These are phyloP conservation scores for Rhizopus arrhizus DNA, from an alignment of 371 early-diverging fungal species.

Conservation along the genomic window DNA sequence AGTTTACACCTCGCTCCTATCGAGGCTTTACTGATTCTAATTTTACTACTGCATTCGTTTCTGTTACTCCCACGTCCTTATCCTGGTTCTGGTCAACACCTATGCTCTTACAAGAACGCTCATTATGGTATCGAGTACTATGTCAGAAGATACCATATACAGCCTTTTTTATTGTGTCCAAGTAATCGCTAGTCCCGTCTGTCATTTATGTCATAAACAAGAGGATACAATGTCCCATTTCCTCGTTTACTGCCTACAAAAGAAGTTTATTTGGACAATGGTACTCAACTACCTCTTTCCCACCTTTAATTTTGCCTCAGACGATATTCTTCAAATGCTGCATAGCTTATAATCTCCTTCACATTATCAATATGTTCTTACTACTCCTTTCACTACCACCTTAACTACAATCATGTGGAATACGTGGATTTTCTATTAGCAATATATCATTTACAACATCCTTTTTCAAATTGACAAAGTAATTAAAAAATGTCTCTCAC, in stretches of 20 bases:
- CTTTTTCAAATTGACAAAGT: no score
- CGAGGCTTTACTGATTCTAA: neutral
- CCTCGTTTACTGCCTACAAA: neutral
- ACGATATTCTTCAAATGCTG: neutral
- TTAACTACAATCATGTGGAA: neutral
- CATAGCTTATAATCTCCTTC: neutral
- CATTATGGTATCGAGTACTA: neutral
- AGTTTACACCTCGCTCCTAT: neutral
- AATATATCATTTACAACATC: neutral
- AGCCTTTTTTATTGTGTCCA: neutral
- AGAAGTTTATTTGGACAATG: neutral
- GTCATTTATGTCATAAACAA: neutral
- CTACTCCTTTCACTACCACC: neutral
- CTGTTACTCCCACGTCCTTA: neutral
- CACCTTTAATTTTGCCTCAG: neutral
- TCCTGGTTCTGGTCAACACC: neutral
- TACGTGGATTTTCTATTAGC: neutral
- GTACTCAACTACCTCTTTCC: neutral
- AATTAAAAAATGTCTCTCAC: no score
- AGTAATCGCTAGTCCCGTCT: neutral
- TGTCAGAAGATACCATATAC: neutral
- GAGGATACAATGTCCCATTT: neutral
- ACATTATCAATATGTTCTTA: neutral
- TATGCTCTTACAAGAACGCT: neutral
- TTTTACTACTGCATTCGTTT: neutral